phyloP scores from a whole-genome alignment of 2,329 filamentous ascomycete genomes.

The Lachnellula hyalina region DNA sequence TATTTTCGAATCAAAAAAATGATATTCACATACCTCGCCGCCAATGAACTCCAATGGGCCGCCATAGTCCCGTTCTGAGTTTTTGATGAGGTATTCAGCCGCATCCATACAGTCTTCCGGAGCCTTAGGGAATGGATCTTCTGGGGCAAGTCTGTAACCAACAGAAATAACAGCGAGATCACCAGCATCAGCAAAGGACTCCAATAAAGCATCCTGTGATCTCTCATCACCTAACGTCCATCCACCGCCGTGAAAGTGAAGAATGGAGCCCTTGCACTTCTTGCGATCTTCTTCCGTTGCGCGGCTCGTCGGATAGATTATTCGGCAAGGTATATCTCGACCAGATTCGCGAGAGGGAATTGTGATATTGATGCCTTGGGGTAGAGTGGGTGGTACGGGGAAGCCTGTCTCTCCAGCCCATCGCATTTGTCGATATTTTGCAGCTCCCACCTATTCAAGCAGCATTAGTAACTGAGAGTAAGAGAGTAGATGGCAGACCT shows the following conservation, averaged over 20 bases:
- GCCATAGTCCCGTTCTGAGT: constrained; percentile 39
- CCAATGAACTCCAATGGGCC: constrained; percentile 39
- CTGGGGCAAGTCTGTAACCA: constrained; percentile 55
- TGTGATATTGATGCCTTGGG: constrained; percentile 40
- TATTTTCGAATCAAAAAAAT: neutral
- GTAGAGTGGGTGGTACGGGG: constrained; percentile 41
- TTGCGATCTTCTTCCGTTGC: constrained; percentile 41
- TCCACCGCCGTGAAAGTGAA: constrained; percentile 52
- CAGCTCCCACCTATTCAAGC: constrained; percentile 42
- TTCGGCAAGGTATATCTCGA: constrained; percentile 46
- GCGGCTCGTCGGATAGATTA: constrained; percentile 17
- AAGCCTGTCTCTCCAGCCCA: constrained; percentile 48
- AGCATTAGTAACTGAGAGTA: neutral
- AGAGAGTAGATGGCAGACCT: constrained; percentile 1
- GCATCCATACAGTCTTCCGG: constrained; percentile 54
- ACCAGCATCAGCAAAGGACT: constrained; percentile 44
- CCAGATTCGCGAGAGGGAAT: constrained; percentile 48
- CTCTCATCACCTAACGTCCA: constrained; percentile 36
- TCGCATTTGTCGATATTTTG: constrained; percentile 48
- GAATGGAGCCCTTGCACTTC: constrained; percentile 42
- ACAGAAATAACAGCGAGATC: constrained; percentile 47
- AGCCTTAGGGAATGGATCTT: constrained; percentile 50
- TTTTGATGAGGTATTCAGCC: constrained; percentile 46
- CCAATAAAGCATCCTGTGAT: constrained; percentile 41
- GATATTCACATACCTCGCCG: constrained; percentile 35